Base-by-base conservation (phyloP, 257 asterid genomes). In the Henckelia pumila region DNA sequence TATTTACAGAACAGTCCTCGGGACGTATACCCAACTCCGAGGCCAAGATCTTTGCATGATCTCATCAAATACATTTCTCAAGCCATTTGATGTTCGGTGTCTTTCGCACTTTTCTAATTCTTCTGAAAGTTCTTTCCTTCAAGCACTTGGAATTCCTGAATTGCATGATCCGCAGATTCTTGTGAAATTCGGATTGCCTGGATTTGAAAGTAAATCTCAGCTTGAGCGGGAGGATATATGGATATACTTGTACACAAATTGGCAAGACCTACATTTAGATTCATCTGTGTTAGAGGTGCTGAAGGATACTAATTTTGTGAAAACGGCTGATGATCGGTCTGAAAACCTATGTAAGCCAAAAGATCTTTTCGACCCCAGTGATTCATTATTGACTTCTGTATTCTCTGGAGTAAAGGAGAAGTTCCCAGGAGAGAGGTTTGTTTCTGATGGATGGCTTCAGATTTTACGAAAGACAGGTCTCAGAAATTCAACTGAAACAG, bases 391-490 rank as follows among this genome's bases (percentile, higher is more conserved):
- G 81, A 69, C 87, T 32, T 87, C 95, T 64, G 79, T 92, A 57
- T 92, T 86, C 80, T 84, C 97, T 70, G 96, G 92, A 47, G 89
- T 83, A 71, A 78, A 89, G 77, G 71, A 74, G 61, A 89, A 82
- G 68, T 92, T 92, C 66, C 98, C 98, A 4, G 98, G 98, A 21
- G 98, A 88, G 83, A 80, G 98, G 80, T 92, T 92, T 78, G 77
- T 86, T 66, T 78, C 95, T 13, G 97, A 89, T 80, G 95, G 80
- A 60, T 92, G 98, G 98, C 92, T 89, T 71, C 86, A 71, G 64
- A 81, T 92, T 61, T 84, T 92, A 83, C 79, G 95, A 72, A 89
- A 88, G 84, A 80, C 77, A 2, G 98, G 98, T 63, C 96, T 92
- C 68, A 83, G 88, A 49, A 89, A 83, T 74, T 92, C 97, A 59